Evolutionary conservation across 768 basidiomycete genomes (phyloP).

Genomic region (Boletus reticulatus): DNA sequence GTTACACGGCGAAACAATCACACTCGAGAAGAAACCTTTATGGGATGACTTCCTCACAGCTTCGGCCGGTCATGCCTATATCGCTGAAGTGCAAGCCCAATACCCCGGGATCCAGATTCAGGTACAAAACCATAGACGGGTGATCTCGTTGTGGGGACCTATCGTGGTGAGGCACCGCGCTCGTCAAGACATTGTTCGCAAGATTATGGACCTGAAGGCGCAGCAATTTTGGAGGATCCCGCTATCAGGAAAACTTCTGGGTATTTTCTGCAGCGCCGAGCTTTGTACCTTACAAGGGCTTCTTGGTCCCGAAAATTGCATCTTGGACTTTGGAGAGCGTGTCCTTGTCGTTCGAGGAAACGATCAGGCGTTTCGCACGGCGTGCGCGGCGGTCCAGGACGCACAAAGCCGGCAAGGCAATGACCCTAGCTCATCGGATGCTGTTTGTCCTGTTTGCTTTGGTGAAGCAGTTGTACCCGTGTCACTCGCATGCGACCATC

Average conservation of each 20-base stretch:
- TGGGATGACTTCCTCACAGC: conserved; percentile 68
- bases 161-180: conserved; percentile 39
- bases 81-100: conserved; percentile 41
- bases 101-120: conserved; percentile 44
- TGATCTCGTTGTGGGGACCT: conserved; percentile 55
- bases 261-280: conserved; percentile 45
- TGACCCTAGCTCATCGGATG: conserved; percentile 14
- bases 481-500: conserved; percentile 61
- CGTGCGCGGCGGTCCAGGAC: conserved; percentile 43
- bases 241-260: conserved; percentile 45
- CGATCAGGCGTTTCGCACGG: conserved; percentile 31
- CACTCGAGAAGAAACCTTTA: conserved; percentile 45
- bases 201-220: conserved; percentile 42
- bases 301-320: conserved; percentile 58
- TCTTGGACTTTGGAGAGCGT: conserved; percentile 42
- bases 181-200: conserved; percentile 44
- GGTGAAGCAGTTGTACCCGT: conserved; percentile 50
- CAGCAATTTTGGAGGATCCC: conserved; percentile 44
- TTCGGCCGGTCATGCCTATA: conserved; percentile 40
- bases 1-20: conserved; percentile 58
- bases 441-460: conserved; percentile 70
- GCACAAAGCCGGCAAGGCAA: conserved; percentile 34
- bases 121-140: conserved; percentile 39
- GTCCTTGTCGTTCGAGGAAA: conserved; percentile 57
- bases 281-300: conserved; percentile 44